Base-by-base conservation (phyloP, 306 rosid species). In the Quercus parvula region DNA sequence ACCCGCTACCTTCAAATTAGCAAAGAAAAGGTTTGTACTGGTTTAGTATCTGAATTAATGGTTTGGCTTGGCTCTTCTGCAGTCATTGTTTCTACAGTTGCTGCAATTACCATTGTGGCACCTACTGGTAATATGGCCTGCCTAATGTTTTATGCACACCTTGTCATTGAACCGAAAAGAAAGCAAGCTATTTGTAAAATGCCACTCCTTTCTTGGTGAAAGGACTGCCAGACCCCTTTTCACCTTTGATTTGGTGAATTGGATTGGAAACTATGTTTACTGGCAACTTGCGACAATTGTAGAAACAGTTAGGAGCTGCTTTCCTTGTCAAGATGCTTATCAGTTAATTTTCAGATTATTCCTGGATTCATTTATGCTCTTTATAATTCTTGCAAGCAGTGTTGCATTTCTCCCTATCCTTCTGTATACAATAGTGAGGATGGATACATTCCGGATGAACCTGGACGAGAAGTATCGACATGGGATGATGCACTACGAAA, bases 401-500 rank as follows among this genome's bases (percentile, higher is more conserved):
- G 98, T 85, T 24, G 78, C 80, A 62, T 83, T 30, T 82, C 84
- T 74, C 67, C 82, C 57, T 10, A 30, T 76, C 85, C 78, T 18
- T 85, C 92, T 28, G 77, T 52, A 44, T 74, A 70, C 76, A 59
- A 69, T 44, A 82, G 75, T 49, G 94, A 87, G 78, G 91, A 86
- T 77, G 79, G 18, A 56, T 74, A 77, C 70, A 7, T 66, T 81
- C 86, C 78, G 76, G 89, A 84, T 72, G 92, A 89, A 78, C 78
- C 75, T 10, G 84, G 84, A 69, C 86, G 79, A 46, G 92, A 84
- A 28, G 70, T 84, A 75, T 75, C 84, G 81, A 90, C 89, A 44
- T 93, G 99, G 99, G 97, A 93, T 61, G 97, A 85, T 76, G 96
- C 96, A 1, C 80, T 96, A 27, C 79, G 59, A 81, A 90, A 91